Evolutionary conservation across 768 basidiomycete species (phyloP), one percentile per base, ranked within the genome.

Genomic region (Glaciozyma martinii): DNA sequence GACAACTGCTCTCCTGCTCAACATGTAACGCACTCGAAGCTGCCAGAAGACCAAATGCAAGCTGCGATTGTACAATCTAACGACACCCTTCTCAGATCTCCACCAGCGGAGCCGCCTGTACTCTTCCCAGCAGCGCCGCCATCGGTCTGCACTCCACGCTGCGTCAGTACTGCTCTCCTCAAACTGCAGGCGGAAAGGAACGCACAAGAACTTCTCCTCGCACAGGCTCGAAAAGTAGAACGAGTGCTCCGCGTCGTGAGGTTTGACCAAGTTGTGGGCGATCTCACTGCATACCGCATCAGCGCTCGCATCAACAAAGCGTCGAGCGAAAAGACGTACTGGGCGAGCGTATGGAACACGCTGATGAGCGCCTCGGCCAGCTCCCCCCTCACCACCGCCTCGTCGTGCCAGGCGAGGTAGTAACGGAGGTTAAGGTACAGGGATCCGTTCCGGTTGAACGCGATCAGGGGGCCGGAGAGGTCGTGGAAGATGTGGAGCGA

Each of bases 211-310:
- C 66, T 77, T 77, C 37, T 75, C 82, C 77, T 95, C 89, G 68
- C 88, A 89, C 25, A 97, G 87, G 9, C 88, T 85, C 33, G 90
- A 90, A 72, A 94, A 92, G 76, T 90, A 95, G 76, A 95, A 97
- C 68, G 91, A 90, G 69, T 94, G 92, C 73, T 92, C 86, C 1
- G 89, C 85, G 75, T 94, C 92, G 72, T 95, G 93, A 10, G 74
- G 70, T 25, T 74, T 71, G 67, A 93, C 86, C 3, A 95, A 79
- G 73, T 94, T 97, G 76, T 97, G 92, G 0, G 74, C 71, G 18
- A 75, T 60, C 65, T 75, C 73, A 62, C 61, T 56, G 7, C 23
- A 19, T 32, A 32, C 55, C 49, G 6, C 29, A 19, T 27, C 30
- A 57, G 54, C 37, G 19, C 5, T 19, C 49, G n/a, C 43, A 30